Evolutionary conservation across 2,329 filamentous ascomycete genomes (phyloP).

Genomic region (Aspergillus persii): DNA sequence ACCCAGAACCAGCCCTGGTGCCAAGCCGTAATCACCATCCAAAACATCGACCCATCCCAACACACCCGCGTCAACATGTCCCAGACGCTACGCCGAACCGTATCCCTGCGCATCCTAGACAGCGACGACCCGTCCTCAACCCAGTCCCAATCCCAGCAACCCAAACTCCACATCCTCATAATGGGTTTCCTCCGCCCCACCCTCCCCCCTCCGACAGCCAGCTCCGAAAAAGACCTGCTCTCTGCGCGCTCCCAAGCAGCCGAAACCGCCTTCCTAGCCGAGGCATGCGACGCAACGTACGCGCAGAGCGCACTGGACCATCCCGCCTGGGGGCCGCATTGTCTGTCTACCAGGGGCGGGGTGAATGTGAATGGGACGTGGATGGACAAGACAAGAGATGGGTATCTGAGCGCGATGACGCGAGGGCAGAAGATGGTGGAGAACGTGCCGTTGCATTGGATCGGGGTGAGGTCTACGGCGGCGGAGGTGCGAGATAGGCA

Average conservation of each 20-base stretch:
- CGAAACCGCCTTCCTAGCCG: not conserved
- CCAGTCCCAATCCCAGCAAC: slow-evolving; percentile 1
- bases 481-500: slow-evolving; percentile 48
- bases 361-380: not conserved
- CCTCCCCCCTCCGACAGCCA: slow-evolving; percentile 8
- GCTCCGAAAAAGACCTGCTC: slow-evolving; percentile 3
- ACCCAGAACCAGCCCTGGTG: slow-evolving; percentile 49
- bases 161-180: slow-evolving; percentile 54
- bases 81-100: slow-evolving; percentile 50
- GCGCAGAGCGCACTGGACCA: slow-evolving; percentile 38
- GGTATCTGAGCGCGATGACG: slow-evolving; percentile 50
- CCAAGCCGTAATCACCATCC: slow-evolving; percentile 57
- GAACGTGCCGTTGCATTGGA: slow-evolving; percentile 57
- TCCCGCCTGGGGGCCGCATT: slow-evolving; percentile 37
- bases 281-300: slow-evolving; percentile 32
- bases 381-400: slow-evolving; percentile 46
- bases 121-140: slow-evolving; percentile 13
- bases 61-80: slow-evolving; percentile 49
- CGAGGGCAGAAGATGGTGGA: slow-evolving; percentile 57
- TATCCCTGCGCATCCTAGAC: slow-evolving; percentile 34
- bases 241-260: not conserved
- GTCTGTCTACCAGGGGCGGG: not conserved
- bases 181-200: slow-evolving; percentile 59
- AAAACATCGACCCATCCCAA: slow-evolving; percentile 45
- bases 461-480: slow-evolving; percentile 54